These are phyloP conservation scores for Agastache rugosa DNA, from an alignment of 257 asterid species.

Conservation along the genomic window DNA sequence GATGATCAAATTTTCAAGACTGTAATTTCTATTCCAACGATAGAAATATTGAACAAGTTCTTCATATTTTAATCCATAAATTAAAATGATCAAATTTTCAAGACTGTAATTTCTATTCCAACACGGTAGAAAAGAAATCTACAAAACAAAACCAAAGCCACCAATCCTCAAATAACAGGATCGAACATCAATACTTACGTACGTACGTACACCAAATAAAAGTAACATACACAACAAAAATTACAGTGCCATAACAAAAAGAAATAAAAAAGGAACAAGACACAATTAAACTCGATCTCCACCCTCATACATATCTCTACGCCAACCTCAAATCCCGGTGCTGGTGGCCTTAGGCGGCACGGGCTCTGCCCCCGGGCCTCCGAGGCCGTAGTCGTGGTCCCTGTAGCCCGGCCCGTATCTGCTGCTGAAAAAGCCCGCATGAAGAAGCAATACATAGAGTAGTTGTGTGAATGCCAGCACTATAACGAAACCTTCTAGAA, in stretches of 20 bases:
- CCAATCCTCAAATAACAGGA: neutral
- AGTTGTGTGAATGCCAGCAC: constrained; percentile 70
- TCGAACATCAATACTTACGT: neutral
- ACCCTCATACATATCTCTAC: neutral
- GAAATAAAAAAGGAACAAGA: neutral
- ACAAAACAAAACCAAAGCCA: neutral
- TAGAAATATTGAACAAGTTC: too few relatives aligned
- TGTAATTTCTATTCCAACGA: too few relatives aligned
- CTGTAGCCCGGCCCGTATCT: constrained; percentile 72
- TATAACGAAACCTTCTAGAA: constrained; percentile 72
- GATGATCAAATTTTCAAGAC: too few relatives aligned
- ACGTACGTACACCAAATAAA: neutral
- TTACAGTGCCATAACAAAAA: neutral
- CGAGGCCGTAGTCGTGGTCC: constrained; percentile 57
- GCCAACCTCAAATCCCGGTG: constrained; percentile 12
- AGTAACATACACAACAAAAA: neutral
- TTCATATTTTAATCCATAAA: too few relatives aligned
- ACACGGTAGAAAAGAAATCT: too few relatives aligned
- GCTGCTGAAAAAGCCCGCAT: constrained; percentile 79
- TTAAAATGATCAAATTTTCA: too few relatives aligned
- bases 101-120: too few relatives aligned
- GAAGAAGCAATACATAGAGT: constrained; percentile 66
- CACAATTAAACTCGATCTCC: neutral
- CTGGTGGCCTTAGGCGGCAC: constrained; percentile 46
- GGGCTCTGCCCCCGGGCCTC: constrained; percentile 42